phyloP scores from a whole-genome alignment of 257 asterid species.

The Knoxia roxburghii region DNA sequence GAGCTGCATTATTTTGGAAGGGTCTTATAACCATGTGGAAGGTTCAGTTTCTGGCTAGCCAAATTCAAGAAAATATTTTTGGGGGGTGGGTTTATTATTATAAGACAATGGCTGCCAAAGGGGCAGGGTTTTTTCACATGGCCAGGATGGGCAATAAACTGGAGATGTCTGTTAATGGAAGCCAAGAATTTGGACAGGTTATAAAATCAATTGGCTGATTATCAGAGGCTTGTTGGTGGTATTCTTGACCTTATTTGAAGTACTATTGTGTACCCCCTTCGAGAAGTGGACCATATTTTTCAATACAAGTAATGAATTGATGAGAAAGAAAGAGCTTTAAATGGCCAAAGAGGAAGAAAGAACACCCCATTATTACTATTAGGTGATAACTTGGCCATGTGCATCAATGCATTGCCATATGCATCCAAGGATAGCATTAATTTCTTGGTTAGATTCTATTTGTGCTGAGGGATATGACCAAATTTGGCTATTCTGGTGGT shows the following conservation, averaged over 20 bases:
- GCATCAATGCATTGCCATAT: too few species aligned
- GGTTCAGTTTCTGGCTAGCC: slow-evolving; percentile 14
- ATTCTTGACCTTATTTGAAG: slow-evolving; percentile 7
- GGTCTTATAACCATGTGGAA: slow-evolving; percentile 9
- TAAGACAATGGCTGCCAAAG: slow-evolving; percentile 6
- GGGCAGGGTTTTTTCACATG: slow-evolving; percentile 48
- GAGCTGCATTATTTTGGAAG: too few species aligned
- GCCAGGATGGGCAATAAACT: slow-evolving; percentile 34
- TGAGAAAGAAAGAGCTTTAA: slow-evolving; percentile 7
- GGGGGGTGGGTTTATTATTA: not conserved
- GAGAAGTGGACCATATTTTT: slow-evolving; percentile 6
- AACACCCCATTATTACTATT: not conserved
- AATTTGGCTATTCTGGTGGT: too few species aligned
- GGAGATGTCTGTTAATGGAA: not conserved
- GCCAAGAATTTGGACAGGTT: slow-evolving; percentile 9
- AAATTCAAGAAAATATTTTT: not conserved
- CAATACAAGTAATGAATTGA: slow-evolving; percentile 4
- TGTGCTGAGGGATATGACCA: too few species aligned
- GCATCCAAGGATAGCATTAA: too few species aligned
- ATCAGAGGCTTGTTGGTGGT: not conserved
- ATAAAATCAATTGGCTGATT: slow-evolving; percentile 7
- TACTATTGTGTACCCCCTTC: not conserved
- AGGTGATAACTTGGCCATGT: too few species aligned
- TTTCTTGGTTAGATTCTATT: too few species aligned
- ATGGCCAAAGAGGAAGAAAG: not conserved